Evolutionary conservation across 139 green algal species (phyloP).

Genomic region (Microglena sp.): DNA sequence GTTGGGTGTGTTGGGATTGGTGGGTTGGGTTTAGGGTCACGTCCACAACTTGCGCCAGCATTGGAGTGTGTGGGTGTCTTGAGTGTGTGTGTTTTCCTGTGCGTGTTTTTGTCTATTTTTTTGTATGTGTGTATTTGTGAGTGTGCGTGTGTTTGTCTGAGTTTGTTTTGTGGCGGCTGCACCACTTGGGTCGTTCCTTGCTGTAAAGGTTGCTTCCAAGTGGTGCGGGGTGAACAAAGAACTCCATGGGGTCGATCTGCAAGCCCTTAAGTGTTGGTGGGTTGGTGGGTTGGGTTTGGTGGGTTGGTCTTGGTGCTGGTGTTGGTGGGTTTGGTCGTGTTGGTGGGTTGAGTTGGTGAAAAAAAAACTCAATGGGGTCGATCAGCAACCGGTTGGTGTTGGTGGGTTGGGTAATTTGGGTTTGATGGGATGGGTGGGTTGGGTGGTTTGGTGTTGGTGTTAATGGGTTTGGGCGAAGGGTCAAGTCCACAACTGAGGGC

Average conservation of each 20-base stretch:
- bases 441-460: neutral
- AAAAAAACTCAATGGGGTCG: neutral
- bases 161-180: no score
- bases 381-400: neutral
- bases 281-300: no score
- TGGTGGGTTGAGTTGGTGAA: neutral
- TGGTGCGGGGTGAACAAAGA: constrained; percentile 49
- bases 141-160: no score
- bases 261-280: no score
- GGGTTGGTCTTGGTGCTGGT: no score
- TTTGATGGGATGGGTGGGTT: neutral
- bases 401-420: neutral
- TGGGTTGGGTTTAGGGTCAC: no score
- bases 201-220: constrained; percentile 58
- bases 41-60: neutral
- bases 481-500: neutral
- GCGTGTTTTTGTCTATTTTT: neutral
- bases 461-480: constrained; percentile 3
- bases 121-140: neutral
- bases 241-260: constrained; percentile 40
- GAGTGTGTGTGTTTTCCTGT: neutral
- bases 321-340: neutral
- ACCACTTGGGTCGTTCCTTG: constrained; percentile 32
- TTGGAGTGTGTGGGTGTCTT: neutral
- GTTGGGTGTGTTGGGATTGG: no score